Evolutionary conservation across 2,329 filamentous ascomycete genomes (phyloP).

Genomic region (Domatiomyces globalis): DNA sequence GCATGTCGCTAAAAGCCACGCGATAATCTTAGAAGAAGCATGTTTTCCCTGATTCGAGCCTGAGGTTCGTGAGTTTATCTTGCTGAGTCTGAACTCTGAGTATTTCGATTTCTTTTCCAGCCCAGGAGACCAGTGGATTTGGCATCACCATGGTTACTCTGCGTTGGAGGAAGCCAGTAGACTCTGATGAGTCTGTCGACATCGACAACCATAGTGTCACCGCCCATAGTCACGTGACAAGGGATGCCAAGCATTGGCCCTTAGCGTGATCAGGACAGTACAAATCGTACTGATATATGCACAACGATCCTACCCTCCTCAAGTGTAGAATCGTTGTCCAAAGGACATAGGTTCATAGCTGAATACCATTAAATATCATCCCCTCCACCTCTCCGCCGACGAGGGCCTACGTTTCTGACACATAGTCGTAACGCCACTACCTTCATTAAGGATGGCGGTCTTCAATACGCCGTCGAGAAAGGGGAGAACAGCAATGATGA

Average conservation of each 20-base stretch:
- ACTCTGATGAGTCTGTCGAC: neutral
- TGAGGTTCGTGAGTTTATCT: neutral
- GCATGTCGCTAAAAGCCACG: neutral
- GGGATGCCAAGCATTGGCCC: no score
- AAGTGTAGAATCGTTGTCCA: no score
- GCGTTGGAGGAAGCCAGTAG: neutral
- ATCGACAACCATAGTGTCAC: no score
- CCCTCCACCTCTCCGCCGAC: no score
- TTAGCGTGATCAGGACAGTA: no score
- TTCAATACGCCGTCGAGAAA: conserved; percentile 30
- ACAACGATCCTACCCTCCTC: no score
- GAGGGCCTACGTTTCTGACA: no score
- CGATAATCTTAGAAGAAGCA: neutral
- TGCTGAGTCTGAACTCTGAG: neutral
- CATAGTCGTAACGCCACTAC: neutral
- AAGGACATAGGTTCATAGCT: no score
- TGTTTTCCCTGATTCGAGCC: neutral
- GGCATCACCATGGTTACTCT: neutral
- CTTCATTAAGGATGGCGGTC: conserved; percentile 25
- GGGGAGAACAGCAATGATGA: conserved; percentile 34
- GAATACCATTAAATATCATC: no score
- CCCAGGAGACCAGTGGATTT: neutral
- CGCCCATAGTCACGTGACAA: no score
- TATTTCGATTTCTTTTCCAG: no score
- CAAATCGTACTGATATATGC: no score